These are phyloP conservation scores for Calonectria honghensis DNA, from an alignment of 2,329 filamentous ascomycete species.

Conservation along the genomic window DNA sequence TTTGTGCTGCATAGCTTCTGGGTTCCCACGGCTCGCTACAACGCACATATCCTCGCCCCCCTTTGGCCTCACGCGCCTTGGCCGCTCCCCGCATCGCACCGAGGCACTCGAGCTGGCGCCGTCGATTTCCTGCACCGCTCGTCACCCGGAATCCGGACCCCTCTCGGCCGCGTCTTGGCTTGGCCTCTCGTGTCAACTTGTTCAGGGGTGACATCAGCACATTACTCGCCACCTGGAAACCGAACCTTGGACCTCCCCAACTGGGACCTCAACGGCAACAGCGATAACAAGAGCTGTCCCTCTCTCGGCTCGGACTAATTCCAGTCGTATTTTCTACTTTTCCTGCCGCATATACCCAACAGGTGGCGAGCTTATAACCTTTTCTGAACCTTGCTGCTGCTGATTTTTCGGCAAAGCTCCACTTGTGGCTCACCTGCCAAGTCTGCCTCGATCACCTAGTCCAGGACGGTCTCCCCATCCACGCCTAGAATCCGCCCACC, in stretches of 20 bases:
- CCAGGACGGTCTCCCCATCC: not conserved
- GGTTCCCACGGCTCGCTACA: slow-evolving; percentile 22
- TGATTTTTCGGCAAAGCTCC: slow-evolving; percentile 24
- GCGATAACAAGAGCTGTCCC: slow-evolving; percentile 1
- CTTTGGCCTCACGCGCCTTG: slow-evolving; percentile 25
- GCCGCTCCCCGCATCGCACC: slow-evolving; percentile 29
- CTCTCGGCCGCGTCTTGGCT: slow-evolving; percentile 18
- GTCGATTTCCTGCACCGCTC: slow-evolving; percentile 20
- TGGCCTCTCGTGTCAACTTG: slow-evolving; percentile 6
- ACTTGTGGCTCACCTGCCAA: slow-evolving; percentile 22
- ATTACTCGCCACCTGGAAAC: slow-evolving; percentile 17
- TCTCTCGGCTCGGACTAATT: not conserved
- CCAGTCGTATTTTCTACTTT: slow-evolving; percentile 3
- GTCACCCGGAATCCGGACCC: not conserved
- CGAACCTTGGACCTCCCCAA: slow-evolving; percentile 21
- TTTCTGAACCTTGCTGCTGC: slow-evolving; percentile 32
- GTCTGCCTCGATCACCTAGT: slow-evolving; percentile 13
- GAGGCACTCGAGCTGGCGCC: slow-evolving; percentile 20
- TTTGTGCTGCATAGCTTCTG: not conserved
- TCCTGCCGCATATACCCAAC: not conserved
- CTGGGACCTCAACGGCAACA: slow-evolving; percentile 12
- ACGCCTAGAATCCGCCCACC: not conserved
- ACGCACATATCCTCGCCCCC: slow-evolving; percentile 30
- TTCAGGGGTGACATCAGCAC: slow-evolving; percentile 37
- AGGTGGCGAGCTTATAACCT: slow-evolving; percentile 29